Base-by-base conservation (phyloP, 805 yeast genomes). In the Wickerhamomyces subpelliculosus region DNA sequence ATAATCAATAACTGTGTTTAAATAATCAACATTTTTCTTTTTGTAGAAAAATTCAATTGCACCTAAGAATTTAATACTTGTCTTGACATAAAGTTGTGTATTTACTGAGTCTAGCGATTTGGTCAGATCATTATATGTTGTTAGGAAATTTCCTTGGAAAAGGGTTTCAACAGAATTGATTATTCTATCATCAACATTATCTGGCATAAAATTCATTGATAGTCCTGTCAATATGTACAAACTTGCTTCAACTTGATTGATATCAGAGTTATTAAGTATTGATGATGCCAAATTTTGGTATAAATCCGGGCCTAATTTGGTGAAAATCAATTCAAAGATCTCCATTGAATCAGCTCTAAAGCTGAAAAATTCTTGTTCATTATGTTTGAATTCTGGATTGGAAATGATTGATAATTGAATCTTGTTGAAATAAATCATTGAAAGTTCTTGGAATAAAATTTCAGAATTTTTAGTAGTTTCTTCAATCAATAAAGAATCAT, bases 261-360 rank as follows among this genome's bases (percentile, higher is more conserved):
- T 20, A 18, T 46, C 45, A 4, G 61, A 36, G 25, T 55, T 54
- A 1, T 47, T 39, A 5, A 58, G 40, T 2, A 75, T 57, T 25
- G 63, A 64, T 8, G 52, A 48, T 1, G 64, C 47, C 22, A 84
- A 55, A 17, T 59, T 65, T 5, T 64, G 61, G 45, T 73, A 74
- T 27, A 85, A 56, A 2, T 68, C 61, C 0, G 57, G 38, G 27
- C 84, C 85, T 27, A 86, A 65, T 5, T 84, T 64, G 1, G 87
- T 74, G 63, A 81, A 85, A 2, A 81, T 59, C 0, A 76, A 66
- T 38, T 87, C 93, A 45, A 85, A 74, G 27, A 89, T 67, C 48
- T 93, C 97, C 1, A 81, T 73, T 9, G 83, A 81, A 43, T 83
- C 90, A 24, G 75, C 62, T 48, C 97, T 70, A 57, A 77, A 90